Evolutionary conservation across 1,284 basidiomycete species (phyloP).

Genomic region (Cystobasidiaceae sp.): DNA sequence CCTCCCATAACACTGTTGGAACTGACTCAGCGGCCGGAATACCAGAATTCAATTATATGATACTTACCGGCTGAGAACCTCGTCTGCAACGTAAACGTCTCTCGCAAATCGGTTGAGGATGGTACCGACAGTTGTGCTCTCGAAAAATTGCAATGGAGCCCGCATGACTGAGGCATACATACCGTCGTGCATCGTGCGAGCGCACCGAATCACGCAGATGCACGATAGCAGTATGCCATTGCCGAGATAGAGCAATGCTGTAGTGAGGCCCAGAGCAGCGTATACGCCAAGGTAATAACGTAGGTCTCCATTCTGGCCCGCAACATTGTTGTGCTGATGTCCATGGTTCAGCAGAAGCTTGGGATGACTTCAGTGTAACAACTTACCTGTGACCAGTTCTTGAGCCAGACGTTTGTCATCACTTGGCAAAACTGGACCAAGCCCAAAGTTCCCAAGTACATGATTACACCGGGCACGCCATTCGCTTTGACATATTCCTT

Average conservation of each 20-base stretch:
- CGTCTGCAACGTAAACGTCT: conserved; percentile 85
- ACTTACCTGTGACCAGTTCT: conserved; percentile 43
- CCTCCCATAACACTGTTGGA: conserved; percentile 23
- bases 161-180: conserved; percentile 62
- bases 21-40: not conserved
- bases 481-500: conserved; percentile 71
- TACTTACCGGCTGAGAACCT: conserved; percentile 60
- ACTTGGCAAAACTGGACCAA: conserved; percentile 51
- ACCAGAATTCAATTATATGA: conserved; percentile 47
- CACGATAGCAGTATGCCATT: conserved; percentile 61
- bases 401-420: conserved; percentile 63
- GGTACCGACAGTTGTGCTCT: conserved; percentile 44
- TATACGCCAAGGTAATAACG: conserved; percentile 42
- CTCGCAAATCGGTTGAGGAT: conserved; percentile 84
- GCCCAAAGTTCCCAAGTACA: conserved; percentile 54
- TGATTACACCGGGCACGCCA: conserved; percentile 59
- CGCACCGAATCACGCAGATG: conserved; percentile 68
- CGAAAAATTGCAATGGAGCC: conserved; percentile 77
- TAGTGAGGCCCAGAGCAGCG: conserved; percentile 34
- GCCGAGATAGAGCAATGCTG: conserved; percentile 29
- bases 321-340: conserved; percentile 68
- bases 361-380: not conserved
- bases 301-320: conserved; percentile 55
- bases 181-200: conserved; percentile 58
- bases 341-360: conserved; percentile 48